Conservation (phyloP, 2,329 filamentous ascomycete genomes). For the Penicillium sp. region DNA sequence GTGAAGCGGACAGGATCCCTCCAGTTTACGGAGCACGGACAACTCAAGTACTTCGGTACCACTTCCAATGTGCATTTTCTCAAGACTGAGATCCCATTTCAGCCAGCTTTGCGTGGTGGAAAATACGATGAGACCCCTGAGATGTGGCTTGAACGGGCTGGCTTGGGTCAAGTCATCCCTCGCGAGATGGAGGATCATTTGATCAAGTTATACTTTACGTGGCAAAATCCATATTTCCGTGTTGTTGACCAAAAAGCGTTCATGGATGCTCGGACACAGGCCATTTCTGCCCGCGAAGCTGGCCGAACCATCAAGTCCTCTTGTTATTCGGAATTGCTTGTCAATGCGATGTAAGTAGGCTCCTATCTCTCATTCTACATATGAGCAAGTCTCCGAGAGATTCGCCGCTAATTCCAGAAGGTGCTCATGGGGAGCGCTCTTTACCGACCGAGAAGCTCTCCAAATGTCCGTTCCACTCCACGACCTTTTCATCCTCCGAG, state of each 20-base stretch:
- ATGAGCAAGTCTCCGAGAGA: background rate
- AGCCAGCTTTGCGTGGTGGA: slow-evolving; percentile 10
- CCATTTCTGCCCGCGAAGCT: background rate
- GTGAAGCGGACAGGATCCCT: slow-evolving; percentile 31
- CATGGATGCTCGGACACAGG: slow-evolving; percentile 9
- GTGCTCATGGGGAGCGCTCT: slow-evolving; percentile 17
- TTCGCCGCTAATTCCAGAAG: background rate
- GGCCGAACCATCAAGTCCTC: background rate
- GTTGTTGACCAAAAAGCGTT: slow-evolving; percentile 34
- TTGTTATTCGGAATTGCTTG: slow-evolving; percentile 15
- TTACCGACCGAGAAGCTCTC: slow-evolving; percentile 11
- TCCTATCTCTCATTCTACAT: background rate
- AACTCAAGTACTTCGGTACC: slow-evolving; percentile 36
- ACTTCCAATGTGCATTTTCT: slow-evolving; percentile 36
- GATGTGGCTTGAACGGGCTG: slow-evolving; percentile 16
- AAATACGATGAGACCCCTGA: slow-evolving; percentile 17
- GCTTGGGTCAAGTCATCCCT: slow-evolving; percentile 29
- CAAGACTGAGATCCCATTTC: slow-evolving; percentile 16
- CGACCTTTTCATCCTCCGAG: slow-evolving; percentile 13
- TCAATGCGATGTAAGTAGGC: slow-evolving; percentile 15
- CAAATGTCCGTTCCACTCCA: slow-evolving; percentile 8
- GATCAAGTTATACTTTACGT: slow-evolving; percentile 39
- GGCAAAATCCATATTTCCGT: slow-evolving; percentile 41
- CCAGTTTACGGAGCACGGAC: slow-evolving; percentile 34
- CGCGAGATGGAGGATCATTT: slow-evolving; percentile 37